phyloP scores from a whole-genome alignment of 108 stramenopile species.

The Nitzschia sp. region DNA sequence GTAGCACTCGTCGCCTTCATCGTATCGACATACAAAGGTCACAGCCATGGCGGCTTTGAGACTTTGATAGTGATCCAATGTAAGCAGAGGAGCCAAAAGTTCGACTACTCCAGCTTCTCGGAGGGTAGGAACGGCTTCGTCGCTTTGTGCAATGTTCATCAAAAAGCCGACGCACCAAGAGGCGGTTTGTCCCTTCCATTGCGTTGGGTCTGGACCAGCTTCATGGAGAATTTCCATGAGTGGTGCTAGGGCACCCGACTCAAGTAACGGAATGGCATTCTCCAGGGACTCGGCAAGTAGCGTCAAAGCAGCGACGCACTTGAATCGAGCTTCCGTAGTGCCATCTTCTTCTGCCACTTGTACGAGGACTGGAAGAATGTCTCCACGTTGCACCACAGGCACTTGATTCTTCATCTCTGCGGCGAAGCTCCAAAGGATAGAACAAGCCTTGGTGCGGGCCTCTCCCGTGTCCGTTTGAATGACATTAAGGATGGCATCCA shows the following conservation, averaged over 20 bases:
- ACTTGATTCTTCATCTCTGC: conserved; percentile 94
- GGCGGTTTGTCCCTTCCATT: conserved; percentile 92
- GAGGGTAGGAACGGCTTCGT: conserved; percentile 86
- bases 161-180: conserved; percentile 93
- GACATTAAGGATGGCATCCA: conserved; percentile 82
- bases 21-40: conserved; percentile 88
- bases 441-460: conserved; percentile 89
- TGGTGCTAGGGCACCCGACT: conserved; percentile 76
- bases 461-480: conserved; percentile 85
- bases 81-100: conserved; percentile 80
- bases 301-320: conserved; percentile 89
- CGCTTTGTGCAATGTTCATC: conserved; percentile 91
- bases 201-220: conserved; percentile 89
- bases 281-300: conserved; percentile 86
- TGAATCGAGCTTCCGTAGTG: conserved; percentile 88
- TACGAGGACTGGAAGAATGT: conserved; percentile 85
- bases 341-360: conserved; percentile 86
- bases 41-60: conserved; percentile 93
- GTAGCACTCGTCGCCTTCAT: conserved; percentile 89
- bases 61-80: conserved; percentile 90
- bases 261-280: conserved; percentile 82
- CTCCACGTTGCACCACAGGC: conserved; percentile 84
- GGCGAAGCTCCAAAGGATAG: conserved; percentile 91
- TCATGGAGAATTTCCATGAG: conserved; percentile 89
- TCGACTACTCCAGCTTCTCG: conserved; percentile 87